A percentile compares a stretch with the other conserved stretches of the same genome.
phyloP scores from a whole-genome alignment of 2,329 filamentous ascomycete genomes.

The Hypoxylon sp. region DNA sequence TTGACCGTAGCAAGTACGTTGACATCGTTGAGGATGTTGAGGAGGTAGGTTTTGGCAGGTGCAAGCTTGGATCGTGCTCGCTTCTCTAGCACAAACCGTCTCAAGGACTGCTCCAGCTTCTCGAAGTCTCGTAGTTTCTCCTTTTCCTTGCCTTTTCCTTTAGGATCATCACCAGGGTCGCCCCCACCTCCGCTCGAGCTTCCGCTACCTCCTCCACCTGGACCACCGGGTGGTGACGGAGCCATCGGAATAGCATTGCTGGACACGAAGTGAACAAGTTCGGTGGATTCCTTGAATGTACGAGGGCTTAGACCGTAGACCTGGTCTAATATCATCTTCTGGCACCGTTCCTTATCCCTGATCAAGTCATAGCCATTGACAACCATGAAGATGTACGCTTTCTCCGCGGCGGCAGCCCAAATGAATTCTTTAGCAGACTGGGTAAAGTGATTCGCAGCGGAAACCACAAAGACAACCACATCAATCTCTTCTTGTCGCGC shows the following conservation, averaged over 20 bases:
- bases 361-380: conserved; percentile 98
- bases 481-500: conserved; percentile 98
- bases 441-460: conserved; percentile 97
- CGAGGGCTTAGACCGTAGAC: conserved; percentile 88
- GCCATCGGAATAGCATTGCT: conserved; percentile 91
- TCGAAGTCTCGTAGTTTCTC: conserved; percentile 93
- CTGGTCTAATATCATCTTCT: conserved; percentile 94
- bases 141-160: conserved; percentile 86
- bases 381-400: conserved; percentile 98
- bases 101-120: conserved; percentile 86
- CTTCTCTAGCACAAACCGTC: conserved; percentile 96
- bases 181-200: conserved; percentile 68
- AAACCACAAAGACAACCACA: conserved; percentile 98
- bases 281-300: conserved; percentile 91
- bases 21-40: conserved; percentile 92
- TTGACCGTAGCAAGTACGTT: conserved; percentile 88
- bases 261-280: conserved; percentile 97
- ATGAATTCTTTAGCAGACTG: conserved; percentile 98
- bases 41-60: conserved; percentile 92
- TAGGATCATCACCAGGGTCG: conserved; percentile 69
- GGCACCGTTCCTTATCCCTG: conserved; percentile 88
- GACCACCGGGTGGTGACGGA: conserved; percentile 68
- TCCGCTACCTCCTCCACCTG: conserved; percentile 67
- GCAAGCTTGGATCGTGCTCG: conserved; percentile 94
- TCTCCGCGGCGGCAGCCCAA: conserved; percentile 92